Evolutionary conservation across 177 flowering plant genomes (phyloP), one percentile per base, ranked within the genome.

Genomic region (Vitis hybrid): DNA sequence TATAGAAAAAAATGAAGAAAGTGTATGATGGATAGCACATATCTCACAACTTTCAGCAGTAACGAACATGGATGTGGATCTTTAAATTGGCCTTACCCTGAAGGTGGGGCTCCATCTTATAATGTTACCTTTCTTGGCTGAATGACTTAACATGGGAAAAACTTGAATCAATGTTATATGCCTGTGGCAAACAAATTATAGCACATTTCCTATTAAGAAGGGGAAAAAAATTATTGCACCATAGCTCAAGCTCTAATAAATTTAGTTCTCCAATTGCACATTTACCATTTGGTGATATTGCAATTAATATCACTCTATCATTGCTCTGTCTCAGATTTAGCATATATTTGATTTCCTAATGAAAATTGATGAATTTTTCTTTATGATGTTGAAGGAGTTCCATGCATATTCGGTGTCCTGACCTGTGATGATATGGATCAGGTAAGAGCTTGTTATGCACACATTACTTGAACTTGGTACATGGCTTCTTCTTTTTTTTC

Each of bases 381-480:
- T 14, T 30, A 60, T 73, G 66, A 30, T 56, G 66, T 64, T 86
- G 80, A 77, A 95, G 99, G 98, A 65, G 93, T 92, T 70, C 99
- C 99, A 57, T 94, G 98, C 82, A 75, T 96, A 52, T 94, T 96
- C 81, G 97, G 99, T 68, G 97, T 96, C 57, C 74, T 96, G 65
- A 96, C 99, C 8, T 87, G 93, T 70, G 98, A 96, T 52, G 72
- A 86, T 85, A 86, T 96, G 97, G 99, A 94, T 18, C 99, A 96
- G 97, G 99, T 94, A 82, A 76, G 13, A 32, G 46, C 46, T 40
- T 19, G 12, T 65, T 8, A 18, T 55, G 21, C 2, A 13, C 35
- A 10, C 40, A 35, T 56, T 63, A 12, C 24, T 30, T 24, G n/a
- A 19, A 56, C 52, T 65, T 70, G 21, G 17, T 54, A 30, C 46